These are phyloP conservation scores for Coemansia sp. DNA, from an alignment of 192 early-diverging fungal genomes.

Conservation along the genomic window DNA sequence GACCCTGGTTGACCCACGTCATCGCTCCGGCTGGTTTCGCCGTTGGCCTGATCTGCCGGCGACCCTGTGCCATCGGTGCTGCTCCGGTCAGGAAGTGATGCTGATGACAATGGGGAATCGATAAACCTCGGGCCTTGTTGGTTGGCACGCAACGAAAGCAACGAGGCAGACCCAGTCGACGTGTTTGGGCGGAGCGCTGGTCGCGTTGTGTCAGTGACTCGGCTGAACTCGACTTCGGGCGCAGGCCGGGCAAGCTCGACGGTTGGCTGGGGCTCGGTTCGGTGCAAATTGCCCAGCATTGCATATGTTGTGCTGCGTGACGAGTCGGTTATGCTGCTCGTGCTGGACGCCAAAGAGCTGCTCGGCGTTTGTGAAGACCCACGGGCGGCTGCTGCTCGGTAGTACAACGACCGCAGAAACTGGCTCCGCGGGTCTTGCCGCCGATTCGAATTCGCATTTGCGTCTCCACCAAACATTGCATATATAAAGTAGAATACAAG, in stretches of 20 bases:
- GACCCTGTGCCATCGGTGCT: background rate
- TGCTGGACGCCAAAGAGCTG: constrained; percentile 8
- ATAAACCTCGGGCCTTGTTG: constrained; percentile 16
- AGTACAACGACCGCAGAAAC: constrained; percentile 43
- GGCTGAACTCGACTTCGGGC: constrained; percentile 46
- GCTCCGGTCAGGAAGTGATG: background rate
- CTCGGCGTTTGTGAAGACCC: constrained; percentile 4
- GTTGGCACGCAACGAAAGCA: constrained; percentile 37
- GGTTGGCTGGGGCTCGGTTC: constrained; percentile 28
- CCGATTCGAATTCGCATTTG: constrained; percentile 2
- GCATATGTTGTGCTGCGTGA: constrained; percentile 18
- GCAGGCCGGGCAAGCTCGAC: constrained; percentile 48
- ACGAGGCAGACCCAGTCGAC: constrained; percentile 27
- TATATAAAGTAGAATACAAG: constrained; percentile 1
- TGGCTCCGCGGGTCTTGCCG: constrained; percentile 26
- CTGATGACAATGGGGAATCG: constrained; percentile 9
- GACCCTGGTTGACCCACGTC: background rate
- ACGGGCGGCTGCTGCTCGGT: constrained; percentile 18
- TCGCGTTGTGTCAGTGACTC: constrained; percentile 17
- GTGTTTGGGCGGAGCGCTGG: constrained; percentile 14
- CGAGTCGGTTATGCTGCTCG: constrained; percentile 16
- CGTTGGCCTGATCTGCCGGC: background rate
- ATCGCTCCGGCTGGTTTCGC: background rate
- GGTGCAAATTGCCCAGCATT: constrained; percentile 30
- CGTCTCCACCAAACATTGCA: constrained; percentile 13